These are phyloP conservation scores for Leptographium lundbergii DNA, from an alignment of 2,329 filamentous ascomycete species.

Conservation along the genomic window DNA sequence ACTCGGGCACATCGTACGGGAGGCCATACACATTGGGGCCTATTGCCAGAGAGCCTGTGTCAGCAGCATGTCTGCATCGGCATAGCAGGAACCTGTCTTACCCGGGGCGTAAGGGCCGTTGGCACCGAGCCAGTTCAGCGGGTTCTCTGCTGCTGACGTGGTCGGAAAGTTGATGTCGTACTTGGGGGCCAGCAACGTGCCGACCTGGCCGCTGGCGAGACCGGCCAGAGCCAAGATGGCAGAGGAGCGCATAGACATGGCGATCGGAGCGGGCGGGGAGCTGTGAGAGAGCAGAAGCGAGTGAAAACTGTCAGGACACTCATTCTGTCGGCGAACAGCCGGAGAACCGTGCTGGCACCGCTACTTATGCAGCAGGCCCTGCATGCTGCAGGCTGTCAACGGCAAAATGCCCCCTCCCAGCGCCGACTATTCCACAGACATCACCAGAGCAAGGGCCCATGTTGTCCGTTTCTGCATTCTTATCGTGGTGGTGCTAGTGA, in stretches of 20 bases:
- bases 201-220: constrained; percentile 15
- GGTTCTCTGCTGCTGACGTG: constrained; percentile 15
- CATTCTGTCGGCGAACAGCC: background rate
- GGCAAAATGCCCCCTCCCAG: background rate
- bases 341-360: background rate
- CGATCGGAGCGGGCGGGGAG: background rate
- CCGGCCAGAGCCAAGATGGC: constrained; percentile 9
- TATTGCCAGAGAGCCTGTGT: constrained; percentile 9
- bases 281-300: background rate
- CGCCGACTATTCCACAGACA: no score
- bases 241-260: background rate
- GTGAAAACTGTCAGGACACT: background rate
- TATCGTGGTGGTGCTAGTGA: background rate
- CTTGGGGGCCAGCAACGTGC: background rate
- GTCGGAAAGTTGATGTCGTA: constrained; percentile 15
- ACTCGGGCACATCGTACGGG: constrained; percentile 37
- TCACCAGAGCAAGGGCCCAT: background rate
- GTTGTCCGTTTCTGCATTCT: background rate
- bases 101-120: constrained; percentile 36
- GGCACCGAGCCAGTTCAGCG: constrained; percentile 35
- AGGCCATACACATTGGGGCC: constrained; percentile 45
- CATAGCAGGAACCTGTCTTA: background rate
- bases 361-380: background rate
- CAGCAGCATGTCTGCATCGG: background rate
- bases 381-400: background rate